phyloP scores from a whole-genome alignment of 2,329 filamentous ascomycete genomes.

The Verticillium alfalfae region DNA sequence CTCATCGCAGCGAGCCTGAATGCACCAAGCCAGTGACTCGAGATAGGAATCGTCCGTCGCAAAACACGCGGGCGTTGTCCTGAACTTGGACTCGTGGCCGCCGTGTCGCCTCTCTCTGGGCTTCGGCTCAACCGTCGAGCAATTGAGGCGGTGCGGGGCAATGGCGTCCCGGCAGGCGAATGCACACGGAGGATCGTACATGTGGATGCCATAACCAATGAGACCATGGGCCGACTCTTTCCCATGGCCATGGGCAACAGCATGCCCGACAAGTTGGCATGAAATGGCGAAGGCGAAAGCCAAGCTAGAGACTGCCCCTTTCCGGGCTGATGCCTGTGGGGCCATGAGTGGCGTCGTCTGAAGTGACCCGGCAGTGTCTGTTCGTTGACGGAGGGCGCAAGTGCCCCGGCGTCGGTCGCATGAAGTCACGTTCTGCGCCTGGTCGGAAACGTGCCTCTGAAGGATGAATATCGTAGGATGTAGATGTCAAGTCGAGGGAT shows the following conservation, averaged over 20 bases:
- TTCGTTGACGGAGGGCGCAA: background rate
- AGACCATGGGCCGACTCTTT: conserved; percentile 2
- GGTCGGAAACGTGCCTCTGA: background rate
- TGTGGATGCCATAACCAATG: conserved; percentile 8
- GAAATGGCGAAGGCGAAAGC: background rate
- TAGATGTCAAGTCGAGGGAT: background rate
- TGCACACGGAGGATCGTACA: conserved; percentile 18
- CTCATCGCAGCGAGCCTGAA: conserved; percentile 16
- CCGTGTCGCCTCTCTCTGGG: conserved; percentile 2
- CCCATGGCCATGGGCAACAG: background rate
- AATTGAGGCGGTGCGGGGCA: conserved; percentile 15
- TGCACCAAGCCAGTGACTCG: conserved; percentile 17
- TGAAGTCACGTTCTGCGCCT: background rate
- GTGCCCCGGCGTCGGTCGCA: background rate
- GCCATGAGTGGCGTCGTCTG: background rate
- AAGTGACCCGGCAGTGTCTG: background rate
- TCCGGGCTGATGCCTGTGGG: background rate
- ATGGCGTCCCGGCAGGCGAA: conserved; percentile 18
- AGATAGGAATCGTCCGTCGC: conserved; percentile 18
- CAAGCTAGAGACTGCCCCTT: background rate
- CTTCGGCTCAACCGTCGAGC: conserved; percentile 9
- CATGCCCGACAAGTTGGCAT: background rate
- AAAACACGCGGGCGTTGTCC: conserved; percentile 17
- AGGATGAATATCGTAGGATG: background rate
- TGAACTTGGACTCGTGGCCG: conserved; percentile 2